Conservation (phyloP, 495 filamentous ascomycete genomes). For the Sabuloglossum arenarium region DNA sequence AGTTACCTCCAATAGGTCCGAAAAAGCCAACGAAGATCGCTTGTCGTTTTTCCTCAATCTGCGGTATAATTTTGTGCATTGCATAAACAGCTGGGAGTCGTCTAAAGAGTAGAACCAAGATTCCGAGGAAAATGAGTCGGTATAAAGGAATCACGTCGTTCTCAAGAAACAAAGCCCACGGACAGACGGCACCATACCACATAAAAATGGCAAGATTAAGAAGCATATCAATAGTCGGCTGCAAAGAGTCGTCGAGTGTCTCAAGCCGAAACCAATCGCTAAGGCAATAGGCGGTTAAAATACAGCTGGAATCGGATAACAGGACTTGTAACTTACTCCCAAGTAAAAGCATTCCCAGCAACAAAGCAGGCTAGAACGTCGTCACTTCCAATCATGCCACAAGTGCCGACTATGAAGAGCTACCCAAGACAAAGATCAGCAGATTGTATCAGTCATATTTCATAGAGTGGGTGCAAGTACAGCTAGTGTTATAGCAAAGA, state of each 20-base stretch:
- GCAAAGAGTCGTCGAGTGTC: conserved; percentile 72
- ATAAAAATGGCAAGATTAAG: conserved; percentile 74
- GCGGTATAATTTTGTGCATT: conserved; percentile 54
- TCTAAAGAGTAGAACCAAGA: conserved; percentile 62
- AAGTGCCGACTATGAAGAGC: conserved; percentile 69
- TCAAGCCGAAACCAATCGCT: conserved; percentile 79
- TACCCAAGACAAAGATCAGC: conserved; percentile 7
- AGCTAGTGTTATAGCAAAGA: conserved; percentile 69
- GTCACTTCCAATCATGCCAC: conserved; percentile 77
- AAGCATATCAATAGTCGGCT: conserved; percentile 79
- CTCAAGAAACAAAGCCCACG: conserved; percentile 48
- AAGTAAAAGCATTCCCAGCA: conserved; percentile 77
- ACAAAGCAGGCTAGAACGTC: conserved; percentile 89
- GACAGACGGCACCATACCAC: conserved; percentile 80
- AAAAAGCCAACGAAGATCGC: conserved; percentile 83
- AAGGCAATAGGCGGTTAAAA: background rate
- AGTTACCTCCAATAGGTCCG: conserved; percentile 53
- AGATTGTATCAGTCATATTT: conserved; percentile 7
- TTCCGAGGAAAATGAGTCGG: conserved; percentile 53
- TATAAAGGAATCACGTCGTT: conserved; percentile 58
- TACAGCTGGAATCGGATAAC: background rate
- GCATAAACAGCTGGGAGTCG: conserved; percentile 58
- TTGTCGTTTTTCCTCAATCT: conserved; percentile 53
- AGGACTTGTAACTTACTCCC: conserved; percentile 32
- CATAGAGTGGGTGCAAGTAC: conserved; percentile 23